Conservation (phyloP, 2,329 filamentous ascomycete species). For the Gremmenia infestans region DNA sequence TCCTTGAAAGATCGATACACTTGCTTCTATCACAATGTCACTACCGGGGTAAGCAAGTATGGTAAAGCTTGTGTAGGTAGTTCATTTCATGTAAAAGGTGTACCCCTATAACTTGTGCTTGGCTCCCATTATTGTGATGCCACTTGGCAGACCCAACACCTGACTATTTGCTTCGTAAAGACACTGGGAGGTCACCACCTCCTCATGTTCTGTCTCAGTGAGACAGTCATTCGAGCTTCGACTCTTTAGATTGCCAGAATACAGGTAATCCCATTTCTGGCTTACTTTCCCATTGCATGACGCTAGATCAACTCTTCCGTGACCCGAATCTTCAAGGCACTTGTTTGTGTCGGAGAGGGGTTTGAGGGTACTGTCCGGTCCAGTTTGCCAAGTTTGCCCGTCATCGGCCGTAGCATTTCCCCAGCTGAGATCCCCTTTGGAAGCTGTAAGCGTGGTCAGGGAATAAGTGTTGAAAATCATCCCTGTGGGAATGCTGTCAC, state of each 20-base stretch:
- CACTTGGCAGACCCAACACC: slow-evolving; percentile 42
- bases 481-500: slow-evolving; percentile 36
- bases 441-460: slow-evolving; percentile 36
- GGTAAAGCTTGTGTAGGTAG: no score
- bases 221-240: slow-evolving; percentile 33
- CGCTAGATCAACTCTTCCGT: slow-evolving; percentile 24
- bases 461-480: slow-evolving; percentile 46
- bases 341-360: slow-evolving; percentile 32
- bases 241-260: slow-evolving; percentile 41
- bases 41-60: no score
- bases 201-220: slow-evolving; percentile 32
- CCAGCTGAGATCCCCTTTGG: slow-evolving; percentile 28
- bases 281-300: slow-evolving; percentile 33
- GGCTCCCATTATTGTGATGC: slow-evolving; percentile 30
- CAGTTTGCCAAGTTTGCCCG: slow-evolving; percentile 40
- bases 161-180: slow-evolving; percentile 38
- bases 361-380: slow-evolving; percentile 32
- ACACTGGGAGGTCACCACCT: slow-evolving; percentile 31
- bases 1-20: no score
- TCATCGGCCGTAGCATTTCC: slow-evolving; percentile 35
- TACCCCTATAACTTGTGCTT: neutral
- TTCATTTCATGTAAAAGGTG: neutral
- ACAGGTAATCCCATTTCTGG: slow-evolving; percentile 40
- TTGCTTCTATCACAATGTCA: no score
- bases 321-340: slow-evolving; percentile 38